Evolutionary conservation across 2,329 filamentous ascomycete species (phyloP).

Genomic region (Ramularia collo-cygni): DNA sequence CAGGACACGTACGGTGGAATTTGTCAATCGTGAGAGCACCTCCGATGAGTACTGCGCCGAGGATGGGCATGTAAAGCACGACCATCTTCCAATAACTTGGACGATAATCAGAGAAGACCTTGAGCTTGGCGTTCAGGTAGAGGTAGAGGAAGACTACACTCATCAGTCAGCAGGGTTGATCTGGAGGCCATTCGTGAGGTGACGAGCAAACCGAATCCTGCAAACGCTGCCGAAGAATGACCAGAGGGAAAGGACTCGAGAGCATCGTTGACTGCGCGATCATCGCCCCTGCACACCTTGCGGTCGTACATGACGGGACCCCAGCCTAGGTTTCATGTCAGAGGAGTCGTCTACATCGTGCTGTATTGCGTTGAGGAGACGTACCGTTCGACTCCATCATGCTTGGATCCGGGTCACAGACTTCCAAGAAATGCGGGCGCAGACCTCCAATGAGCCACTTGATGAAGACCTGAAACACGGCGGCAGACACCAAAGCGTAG

Average conservation of each 20-base stretch:
- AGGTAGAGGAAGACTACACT: conserved; percentile 55
- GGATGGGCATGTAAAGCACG: conserved; percentile 56
- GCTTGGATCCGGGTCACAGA: conserved; percentile 52
- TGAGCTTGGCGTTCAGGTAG: conserved; percentile 73
- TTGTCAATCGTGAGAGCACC: conserved; percentile 65
- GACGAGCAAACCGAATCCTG: conserved; percentile 45
- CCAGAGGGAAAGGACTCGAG: conserved; percentile 68
- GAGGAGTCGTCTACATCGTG: too few species aligned
- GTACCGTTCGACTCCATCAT: too few species aligned
- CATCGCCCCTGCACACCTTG: conserved; percentile 62
- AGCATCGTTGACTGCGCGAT: conserved; percentile 58
- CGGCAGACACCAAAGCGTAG: conserved; percentile 62
- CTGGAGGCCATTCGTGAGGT: too few species aligned
- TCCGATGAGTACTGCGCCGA: conserved; percentile 61
- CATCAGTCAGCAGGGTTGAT: too few species aligned
- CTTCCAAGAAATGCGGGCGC: conserved; percentile 64
- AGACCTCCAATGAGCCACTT: conserved; percentile 69
- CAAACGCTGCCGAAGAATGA: conserved; percentile 67
- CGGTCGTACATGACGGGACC: conserved; percentile 60
- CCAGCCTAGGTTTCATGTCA: too few species aligned
- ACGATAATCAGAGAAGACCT: conserved; percentile 67
- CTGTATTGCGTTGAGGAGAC: conserved; percentile 38
- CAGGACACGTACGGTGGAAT: conserved; percentile 46
- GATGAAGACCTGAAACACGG: conserved; percentile 70
- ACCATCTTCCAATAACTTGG: conserved; percentile 68